Evolutionary conservation across 2,329 filamentous ascomycete species (phyloP), one percentile per base, ranked within the genome.

Genomic region (Phialocephala sp.): DNA sequence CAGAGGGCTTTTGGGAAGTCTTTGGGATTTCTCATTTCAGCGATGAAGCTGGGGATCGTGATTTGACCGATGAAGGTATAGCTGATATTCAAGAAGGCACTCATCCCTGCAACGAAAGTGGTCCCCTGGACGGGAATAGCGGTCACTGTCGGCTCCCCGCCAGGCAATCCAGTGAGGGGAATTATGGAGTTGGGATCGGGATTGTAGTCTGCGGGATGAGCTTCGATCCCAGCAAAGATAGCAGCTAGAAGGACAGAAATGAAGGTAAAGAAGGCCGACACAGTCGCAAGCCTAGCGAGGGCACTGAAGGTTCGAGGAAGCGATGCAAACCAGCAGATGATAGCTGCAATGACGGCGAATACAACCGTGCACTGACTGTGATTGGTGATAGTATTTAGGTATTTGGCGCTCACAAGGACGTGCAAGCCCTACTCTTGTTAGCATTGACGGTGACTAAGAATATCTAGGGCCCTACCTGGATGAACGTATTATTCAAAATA

Each of bases 21-120:
- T 64, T 86, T 88, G 1, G 87, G 86, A 35, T 89, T 83, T 64
- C 82, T 91, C 94, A 97, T 97, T 79, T 97, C 94, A 3, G 94
- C 93, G 70, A 97, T 97, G 81, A 97, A 97, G 72, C 91, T 94
- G 0, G 94, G 94, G 15, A 97, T 84, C 0, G 94, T 97, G 73
- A 97, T 97, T 77, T 97, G 94, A 0, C 94, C 94, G 71, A 97
- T 97, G 76, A 97, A 97, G 0, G 94, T 97, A 77, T 97, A 97
- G 79, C 89, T 92, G 76, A 97, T 97, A 79, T 97, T 97, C 77
- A 97, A 84, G 79, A 97, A 97, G 0, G 94, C 94, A 61, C 89
- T 93, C 84, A 97, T 89, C 24, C 89, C 93, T 2, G 85, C 82
- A 3, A 97, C 91, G 72, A 96, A 97, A 0, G 90, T 91, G 0